Conservation (phyloP, 805 yeast genomes). For the Kuraishia ogatae region DNA sequence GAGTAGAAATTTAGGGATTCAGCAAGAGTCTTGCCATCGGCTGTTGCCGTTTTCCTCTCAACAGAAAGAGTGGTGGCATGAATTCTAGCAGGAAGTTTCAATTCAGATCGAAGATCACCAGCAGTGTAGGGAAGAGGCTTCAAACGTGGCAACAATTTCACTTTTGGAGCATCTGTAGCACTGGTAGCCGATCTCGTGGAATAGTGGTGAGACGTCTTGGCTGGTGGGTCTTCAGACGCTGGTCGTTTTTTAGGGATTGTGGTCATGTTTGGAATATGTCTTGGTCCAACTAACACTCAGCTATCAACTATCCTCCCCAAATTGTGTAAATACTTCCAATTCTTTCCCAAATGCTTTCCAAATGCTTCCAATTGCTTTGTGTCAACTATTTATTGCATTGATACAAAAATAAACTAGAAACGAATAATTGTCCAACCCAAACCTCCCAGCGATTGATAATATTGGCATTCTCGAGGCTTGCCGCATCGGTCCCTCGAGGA, state of each 20-base stretch:
- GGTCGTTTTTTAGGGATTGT: neutral
- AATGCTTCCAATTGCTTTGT: too few relatives aligned
- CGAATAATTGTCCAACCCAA: too few relatives aligned
- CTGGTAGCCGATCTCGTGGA: slow-evolving; percentile 2
- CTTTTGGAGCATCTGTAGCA: slow-evolving; percentile 2
- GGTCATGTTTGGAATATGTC: neutral
- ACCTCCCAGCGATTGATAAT: too few relatives aligned
- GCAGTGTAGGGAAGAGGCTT: slow-evolving; percentile 25
- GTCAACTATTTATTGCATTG: too few relatives aligned
- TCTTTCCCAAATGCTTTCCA: too few relatives aligned
- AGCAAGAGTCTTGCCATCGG: neutral
- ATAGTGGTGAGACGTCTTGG: slow-evolving; percentile 3
- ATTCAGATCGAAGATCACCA: slow-evolving; percentile 16
- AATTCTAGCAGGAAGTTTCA: neutral
- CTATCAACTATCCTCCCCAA: too few relatives aligned
- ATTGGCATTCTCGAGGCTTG: slow-evolving; percentile 3
- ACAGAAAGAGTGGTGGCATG: neutral
- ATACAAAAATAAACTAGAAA: too few relatives aligned
- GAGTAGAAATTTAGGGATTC: slow-evolving; percentile 24
- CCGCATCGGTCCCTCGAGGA: neutral
- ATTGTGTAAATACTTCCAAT: too few relatives aligned
- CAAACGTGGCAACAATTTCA: slow-evolving; percentile 18
- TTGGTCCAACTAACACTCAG: too few relatives aligned
- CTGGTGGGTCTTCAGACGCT: neutral
- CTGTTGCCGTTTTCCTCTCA: neutral